Conservation (phyloP, 768 basidiomycete species). For the Serendipita sp. region DNA sequence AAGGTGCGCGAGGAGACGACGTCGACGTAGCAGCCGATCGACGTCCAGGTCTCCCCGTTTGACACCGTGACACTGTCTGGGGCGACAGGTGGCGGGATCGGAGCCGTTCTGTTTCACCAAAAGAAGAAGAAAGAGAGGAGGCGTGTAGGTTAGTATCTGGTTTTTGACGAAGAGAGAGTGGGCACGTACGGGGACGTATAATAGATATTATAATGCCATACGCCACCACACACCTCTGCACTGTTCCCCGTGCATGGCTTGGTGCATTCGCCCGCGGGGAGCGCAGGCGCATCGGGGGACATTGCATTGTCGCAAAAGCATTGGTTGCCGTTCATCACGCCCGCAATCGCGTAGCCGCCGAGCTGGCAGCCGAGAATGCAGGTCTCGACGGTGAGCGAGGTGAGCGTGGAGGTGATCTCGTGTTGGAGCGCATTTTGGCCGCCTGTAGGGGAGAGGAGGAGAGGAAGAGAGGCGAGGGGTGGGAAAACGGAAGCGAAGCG, state of each 20-base stretch:
- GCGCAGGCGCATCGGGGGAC: neutral
- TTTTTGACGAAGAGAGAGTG: neutral
- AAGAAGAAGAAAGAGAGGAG: no score
- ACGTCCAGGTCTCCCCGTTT: neutral
- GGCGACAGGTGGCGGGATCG: neutral
- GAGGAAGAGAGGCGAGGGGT: no score
- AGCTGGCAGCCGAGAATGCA: neutral
- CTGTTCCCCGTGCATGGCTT: neutral
- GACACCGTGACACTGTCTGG: neutral
- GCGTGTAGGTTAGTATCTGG: neutral
- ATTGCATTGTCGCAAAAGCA: slow-evolving; percentile 5
- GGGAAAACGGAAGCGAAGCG: no score
- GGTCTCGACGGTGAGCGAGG: neutral
- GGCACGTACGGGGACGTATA: neutral
- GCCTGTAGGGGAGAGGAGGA: neutral
- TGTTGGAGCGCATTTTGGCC: neutral
- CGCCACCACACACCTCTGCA: neutral
- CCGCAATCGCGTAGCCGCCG: neutral
- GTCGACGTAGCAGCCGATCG: neutral
- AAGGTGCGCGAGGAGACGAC: neutral
- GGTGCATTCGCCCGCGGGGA: neutral
- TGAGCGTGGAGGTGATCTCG: neutral
- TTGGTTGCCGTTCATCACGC: neutral
- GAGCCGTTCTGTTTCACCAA: no score
- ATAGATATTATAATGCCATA: slow-evolving; percentile 4